Percentiles rank a stretch among this genome's conserved stretches.
Conservation (phyloP, 2,329 filamentous ascomycete genomes). For the Fusarium sp. region DNA sequence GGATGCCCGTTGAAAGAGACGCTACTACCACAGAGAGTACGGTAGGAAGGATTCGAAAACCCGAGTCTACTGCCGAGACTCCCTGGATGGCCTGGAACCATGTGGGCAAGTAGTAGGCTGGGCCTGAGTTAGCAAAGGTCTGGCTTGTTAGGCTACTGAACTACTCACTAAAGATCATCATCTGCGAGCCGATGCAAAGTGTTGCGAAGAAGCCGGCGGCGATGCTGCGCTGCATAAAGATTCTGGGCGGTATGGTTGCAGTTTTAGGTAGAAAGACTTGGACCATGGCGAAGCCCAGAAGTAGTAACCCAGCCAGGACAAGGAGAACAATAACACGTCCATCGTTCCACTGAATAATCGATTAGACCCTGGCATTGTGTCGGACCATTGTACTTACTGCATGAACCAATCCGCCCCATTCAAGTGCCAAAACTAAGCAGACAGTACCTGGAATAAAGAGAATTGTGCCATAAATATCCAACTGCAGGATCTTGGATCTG, state of each 20-base stretch:
- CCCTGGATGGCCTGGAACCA: conserved; percentile 64
- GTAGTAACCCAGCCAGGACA: conserved; percentile 52
- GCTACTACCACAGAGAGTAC: conserved; percentile 44
- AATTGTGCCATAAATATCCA: conserved; percentile 66
- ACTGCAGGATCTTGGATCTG: conserved; percentile 56
- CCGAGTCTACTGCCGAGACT: conserved; percentile 43
- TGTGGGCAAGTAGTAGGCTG: conserved; percentile 60
- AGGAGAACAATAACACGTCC: conserved; percentile 59
- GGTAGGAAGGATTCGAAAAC: conserved; percentile 46
- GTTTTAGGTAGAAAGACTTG: conserved; percentile 51
- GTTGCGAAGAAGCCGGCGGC: conserved; percentile 48
- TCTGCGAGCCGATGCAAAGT: conserved; percentile 42
- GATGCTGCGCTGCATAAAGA: conserved; percentile 56
- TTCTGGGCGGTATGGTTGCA: conserved; percentile 55
- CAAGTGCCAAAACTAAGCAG: conserved; percentile 60
- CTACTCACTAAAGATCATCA: conserved; percentile 33
- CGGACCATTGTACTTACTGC: conserved; percentile 26
- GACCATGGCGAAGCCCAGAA: conserved; percentile 55
- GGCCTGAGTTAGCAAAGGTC: background rate
- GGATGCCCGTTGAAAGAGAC: conserved; percentile 41
- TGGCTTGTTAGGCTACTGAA: fast-evolving
- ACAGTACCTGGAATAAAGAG: conserved; percentile 65
- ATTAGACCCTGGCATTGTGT: background rate
- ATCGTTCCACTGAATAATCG: conserved; percentile 52
- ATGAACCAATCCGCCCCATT: conserved; percentile 58